Evolutionary conservation across 208 protist species (phyloP).

Genomic region (Leishmania arabica): DNA sequence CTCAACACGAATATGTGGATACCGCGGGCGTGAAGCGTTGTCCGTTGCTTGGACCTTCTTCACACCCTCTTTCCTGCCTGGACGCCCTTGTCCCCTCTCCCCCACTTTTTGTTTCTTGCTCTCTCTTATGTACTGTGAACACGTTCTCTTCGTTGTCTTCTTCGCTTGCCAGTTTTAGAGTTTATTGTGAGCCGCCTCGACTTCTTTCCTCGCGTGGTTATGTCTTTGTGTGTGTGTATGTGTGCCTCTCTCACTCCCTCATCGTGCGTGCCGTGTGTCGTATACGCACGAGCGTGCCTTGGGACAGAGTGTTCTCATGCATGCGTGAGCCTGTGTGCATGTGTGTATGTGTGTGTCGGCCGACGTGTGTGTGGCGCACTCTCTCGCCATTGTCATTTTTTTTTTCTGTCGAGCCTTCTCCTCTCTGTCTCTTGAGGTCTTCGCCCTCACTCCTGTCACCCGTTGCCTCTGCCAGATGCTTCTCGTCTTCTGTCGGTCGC

Average conservation of each 20-base stretch:
- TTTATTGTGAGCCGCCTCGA: background rate
- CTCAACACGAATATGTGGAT: background rate
- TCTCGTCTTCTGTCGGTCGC: background rate
- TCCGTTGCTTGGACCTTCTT: background rate
- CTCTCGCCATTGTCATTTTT: background rate
- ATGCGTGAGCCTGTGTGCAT: background rate
- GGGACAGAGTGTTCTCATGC: background rate
- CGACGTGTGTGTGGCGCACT: background rate
- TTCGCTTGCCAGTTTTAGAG: background rate
- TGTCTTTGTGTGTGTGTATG: background rate
- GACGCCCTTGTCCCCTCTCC: background rate
- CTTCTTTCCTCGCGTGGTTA: background rate
- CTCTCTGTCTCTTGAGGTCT: background rate
- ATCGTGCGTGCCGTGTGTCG: background rate
- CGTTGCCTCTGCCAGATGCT: background rate
- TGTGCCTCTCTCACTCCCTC: background rate
- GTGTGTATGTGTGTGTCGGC: background rate
- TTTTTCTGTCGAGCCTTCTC: background rate
- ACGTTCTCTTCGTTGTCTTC: background rate
- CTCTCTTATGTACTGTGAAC: background rate
- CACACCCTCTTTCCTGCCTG: slow-evolving; percentile 56
- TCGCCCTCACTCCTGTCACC: background rate
- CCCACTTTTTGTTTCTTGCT: background rate
- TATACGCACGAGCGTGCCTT: background rate
- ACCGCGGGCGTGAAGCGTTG: background rate